A percentile compares a stretch with the other conserved stretches of the same genome.
These are phyloP conservation scores for Coprinopsis cinerea DNA, from an alignment of 768 basidiomycete genomes.

Conservation along the genomic window DNA sequence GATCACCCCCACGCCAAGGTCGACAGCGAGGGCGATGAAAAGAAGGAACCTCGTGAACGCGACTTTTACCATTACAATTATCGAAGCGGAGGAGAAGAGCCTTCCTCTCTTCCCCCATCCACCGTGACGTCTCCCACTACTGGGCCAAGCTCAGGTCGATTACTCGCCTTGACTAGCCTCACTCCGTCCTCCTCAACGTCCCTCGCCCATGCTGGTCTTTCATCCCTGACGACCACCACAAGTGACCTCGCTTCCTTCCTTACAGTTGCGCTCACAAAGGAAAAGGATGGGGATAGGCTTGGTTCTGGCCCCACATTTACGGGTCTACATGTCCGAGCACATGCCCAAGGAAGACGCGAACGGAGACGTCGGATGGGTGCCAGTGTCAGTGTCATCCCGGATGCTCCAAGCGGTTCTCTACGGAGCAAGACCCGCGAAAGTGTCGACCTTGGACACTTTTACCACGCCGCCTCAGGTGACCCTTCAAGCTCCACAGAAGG, in stretches of 20 bases:
- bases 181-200: background rate
- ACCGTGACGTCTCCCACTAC: background rate
- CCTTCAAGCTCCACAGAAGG: background rate
- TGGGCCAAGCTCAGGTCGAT: slow-evolving; percentile 18
- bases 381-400: slow-evolving; percentile 9
- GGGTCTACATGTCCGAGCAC: slow-evolving; percentile 3
- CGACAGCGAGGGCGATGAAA: slow-evolving; percentile 24
- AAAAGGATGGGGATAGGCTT: slow-evolving; percentile 1
- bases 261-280: slow-evolving; percentile 12
- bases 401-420: background rate
- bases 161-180: slow-evolving; percentile 14
- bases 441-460: slow-evolving; percentile 36
- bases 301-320: background rate
- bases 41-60: background rate
- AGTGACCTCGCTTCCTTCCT: slow-evolving; percentile 51
- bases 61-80: background rate
- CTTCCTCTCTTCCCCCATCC: background rate
- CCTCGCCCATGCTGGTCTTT: slow-evolving; percentile 24
- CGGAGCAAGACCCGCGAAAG: slow-evolving; percentile 27
- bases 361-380: slow-evolving; percentile 9
- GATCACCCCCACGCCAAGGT: slow-evolving; percentile 30
- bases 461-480: slow-evolving; percentile 10
- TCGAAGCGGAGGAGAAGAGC: slow-evolving; percentile 2
- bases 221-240: slow-evolving; percentile 40
- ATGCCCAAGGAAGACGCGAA: slow-evolving; percentile 3